phyloP scores from a whole-genome alignment of 441 rosid species.

The Gossypium schwendimanii region DNA sequence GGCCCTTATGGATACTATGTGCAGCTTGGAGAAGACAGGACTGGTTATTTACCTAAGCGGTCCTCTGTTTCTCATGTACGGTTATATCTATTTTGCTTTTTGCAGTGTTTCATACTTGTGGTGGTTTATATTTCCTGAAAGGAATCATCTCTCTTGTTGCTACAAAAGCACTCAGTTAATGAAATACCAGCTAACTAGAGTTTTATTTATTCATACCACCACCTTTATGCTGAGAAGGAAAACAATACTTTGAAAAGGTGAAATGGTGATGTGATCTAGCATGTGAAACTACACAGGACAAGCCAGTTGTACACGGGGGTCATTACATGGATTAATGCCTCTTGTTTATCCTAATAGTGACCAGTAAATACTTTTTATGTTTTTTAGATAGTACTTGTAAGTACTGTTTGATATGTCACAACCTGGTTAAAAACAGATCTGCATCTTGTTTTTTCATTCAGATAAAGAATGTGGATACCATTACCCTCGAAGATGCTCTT shows the following conservation, averaged over 20 bases:
- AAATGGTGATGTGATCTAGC: neutral
- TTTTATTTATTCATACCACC: neutral
- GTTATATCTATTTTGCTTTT: neutral
- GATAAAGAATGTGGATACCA: conserved; percentile 59
- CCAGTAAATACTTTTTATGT: neutral
- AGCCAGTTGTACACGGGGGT: neutral
- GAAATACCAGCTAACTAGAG: neutral
- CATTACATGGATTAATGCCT: neutral
- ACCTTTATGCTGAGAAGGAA: neutral
- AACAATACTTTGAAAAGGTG: neutral
- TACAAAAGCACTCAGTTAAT: neutral
- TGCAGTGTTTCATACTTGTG: conserved; percentile 1
- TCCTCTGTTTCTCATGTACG: conserved; percentile 73
- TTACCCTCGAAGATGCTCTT: conserved; percentile 70
- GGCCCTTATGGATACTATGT: conserved; percentile 93
- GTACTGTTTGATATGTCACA: neutral
- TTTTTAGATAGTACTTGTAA: neutral
- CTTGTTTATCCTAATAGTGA: neutral
- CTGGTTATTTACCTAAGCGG: conserved; percentile 68
- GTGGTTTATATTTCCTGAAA: conserved; percentile 7
- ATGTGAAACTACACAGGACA: neutral
- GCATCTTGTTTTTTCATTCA: conserved; percentile 26
- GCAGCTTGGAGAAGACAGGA: conserved; percentile 91
- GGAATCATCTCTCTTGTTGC: neutral
- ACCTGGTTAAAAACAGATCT: conserved; percentile 2